Percentiles rank a stretch among this genome's conserved stretches.
These are phyloP conservation scores for Pyrenophora seminiperda DNA, from an alignment of 2,329 filamentous ascomycete species.

Conservation along the genomic window DNA sequence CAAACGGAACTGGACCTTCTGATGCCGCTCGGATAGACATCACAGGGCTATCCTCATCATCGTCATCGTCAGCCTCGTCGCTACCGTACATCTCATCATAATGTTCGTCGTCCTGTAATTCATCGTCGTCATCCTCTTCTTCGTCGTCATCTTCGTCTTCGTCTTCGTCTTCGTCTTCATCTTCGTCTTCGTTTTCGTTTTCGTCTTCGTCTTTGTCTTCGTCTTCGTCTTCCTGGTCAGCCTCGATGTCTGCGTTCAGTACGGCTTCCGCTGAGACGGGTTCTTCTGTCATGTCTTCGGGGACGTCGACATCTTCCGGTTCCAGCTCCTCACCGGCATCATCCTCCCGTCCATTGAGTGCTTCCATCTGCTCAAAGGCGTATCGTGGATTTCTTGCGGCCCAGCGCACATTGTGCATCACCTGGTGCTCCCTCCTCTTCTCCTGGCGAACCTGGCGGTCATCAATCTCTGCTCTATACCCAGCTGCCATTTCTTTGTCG, in stretches of 20 bases:
- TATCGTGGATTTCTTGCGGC: constrained; percentile 43
- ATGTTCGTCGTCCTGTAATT: constrained; percentile 18
- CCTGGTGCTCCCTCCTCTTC: constrained; percentile 36
- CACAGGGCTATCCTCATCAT: constrained; percentile 16
- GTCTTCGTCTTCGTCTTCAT: constrained; percentile 24
- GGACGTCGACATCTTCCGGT: constrained; percentile 30
- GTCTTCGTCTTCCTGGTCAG: constrained; percentile 24
- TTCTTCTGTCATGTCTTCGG: constrained; percentile 40
- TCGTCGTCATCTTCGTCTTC: constrained; percentile 22
- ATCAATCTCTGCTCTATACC: constrained; percentile 37
- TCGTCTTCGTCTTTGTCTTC: constrained; percentile 21
- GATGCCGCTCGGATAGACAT: constrained; percentile 21
- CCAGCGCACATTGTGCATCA: constrained; percentile 41
- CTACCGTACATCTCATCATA: constrained; percentile 25
- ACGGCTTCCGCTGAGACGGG: constrained; percentile 35
- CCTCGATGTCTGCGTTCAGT: constrained; percentile 27
- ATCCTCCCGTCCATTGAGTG: constrained; percentile 3
- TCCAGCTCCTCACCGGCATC: constrained; percentile 20
- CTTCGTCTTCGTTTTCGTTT: constrained; percentile 20
- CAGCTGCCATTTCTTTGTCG: constrained; percentile 36
- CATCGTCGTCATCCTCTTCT: constrained; percentile 22
- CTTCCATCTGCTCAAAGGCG: constrained; percentile 42
- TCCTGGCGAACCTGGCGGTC: constrained; percentile 29
- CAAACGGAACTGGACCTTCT: constrained; percentile 31
- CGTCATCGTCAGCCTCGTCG: constrained; percentile 22